Percentiles rank a stretch among this genome's conserved stretches.
phyloP scores from a whole-genome alignment of 208 protist species.

The Leptomonas pyrrhocoris region DNA sequence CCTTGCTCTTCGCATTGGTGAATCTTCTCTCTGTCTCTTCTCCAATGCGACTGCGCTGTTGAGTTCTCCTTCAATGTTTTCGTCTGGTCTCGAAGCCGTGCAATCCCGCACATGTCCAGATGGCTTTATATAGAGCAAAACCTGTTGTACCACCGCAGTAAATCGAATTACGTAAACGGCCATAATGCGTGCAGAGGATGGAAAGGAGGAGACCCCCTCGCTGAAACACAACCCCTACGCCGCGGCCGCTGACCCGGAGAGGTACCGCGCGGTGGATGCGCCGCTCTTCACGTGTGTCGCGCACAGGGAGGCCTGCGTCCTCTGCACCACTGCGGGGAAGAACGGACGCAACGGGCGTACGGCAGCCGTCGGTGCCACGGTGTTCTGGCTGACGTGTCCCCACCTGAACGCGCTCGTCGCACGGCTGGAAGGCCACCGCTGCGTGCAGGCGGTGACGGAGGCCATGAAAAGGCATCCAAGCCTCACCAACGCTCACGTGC shows the following conservation, averaged over 20 bases:
- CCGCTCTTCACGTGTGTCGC: constrained; percentile 58
- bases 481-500: constrained; percentile 41
- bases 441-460: constrained; percentile 40
- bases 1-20: too few relatives aligned
- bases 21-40: too few relatives aligned
- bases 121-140: neutral
- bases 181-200: neutral
- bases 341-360: constrained; percentile 64
- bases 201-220: neutral
- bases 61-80: too few relatives aligned
- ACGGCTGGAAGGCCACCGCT: constrained; percentile 68
- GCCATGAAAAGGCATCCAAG: constrained; percentile 31
- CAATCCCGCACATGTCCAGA: too few relatives aligned
- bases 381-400: constrained; percentile 88
- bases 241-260: constrained; percentile 57
- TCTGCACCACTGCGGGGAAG: constrained; percentile 84
- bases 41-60: too few relatives aligned
- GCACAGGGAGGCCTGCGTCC: constrained; percentile 58
- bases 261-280: constrained; percentile 68
- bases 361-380: constrained; percentile 76
- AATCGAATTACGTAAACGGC: neutral
- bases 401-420: constrained; percentile 80
- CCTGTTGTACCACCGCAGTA: neutral
- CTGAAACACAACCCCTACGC: constrained; percentile 46
- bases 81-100: too few relatives aligned